Conservation (phyloP, 331 rosid genomes). For the Phaseolus coccineus region DNA sequence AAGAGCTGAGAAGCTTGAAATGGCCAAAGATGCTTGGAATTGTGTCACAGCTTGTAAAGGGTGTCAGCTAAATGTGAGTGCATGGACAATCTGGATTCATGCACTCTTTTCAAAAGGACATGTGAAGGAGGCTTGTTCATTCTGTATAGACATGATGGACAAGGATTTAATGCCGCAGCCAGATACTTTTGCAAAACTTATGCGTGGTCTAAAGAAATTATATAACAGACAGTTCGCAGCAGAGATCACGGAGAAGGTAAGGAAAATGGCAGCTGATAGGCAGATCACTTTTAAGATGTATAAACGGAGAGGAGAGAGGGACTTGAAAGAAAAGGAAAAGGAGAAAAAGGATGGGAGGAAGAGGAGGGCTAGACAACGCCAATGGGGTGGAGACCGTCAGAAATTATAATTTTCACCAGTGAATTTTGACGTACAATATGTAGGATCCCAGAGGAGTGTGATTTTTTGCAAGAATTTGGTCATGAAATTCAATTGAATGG, state of each 20-base stretch:
- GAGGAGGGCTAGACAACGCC: constrained; percentile 66
- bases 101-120: constrained; percentile 77
- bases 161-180: constrained; percentile 77
- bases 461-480: constrained; percentile 21
- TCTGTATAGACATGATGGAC: constrained; percentile 86
- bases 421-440: constrained; percentile 17
- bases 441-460: background rate
- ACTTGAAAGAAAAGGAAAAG: constrained; percentile 71
- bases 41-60: constrained; percentile 57
- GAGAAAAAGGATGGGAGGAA: constrained; percentile 75
- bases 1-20: constrained; percentile 76
- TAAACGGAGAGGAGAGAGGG: constrained; percentile 80
- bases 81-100: constrained; percentile 93
- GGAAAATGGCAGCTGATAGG: constrained; percentile 91
- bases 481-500: constrained; percentile 14
- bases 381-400: constrained; percentile 56
- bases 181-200: constrained; percentile 81
- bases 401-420: constrained; percentile 46
- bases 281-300: constrained; percentile 84
- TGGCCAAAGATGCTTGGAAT: constrained; percentile 88
- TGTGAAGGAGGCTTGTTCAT: constrained; percentile 87
- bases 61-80: constrained; percentile 69
- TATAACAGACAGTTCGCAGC: constrained; percentile 73
- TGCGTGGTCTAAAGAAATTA: constrained; percentile 75
- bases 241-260: constrained; percentile 85